Evolutionary conservation across 2,329 filamentous ascomycete genomes (phyloP).

Genomic region (Alternaria arborescens): DNA sequence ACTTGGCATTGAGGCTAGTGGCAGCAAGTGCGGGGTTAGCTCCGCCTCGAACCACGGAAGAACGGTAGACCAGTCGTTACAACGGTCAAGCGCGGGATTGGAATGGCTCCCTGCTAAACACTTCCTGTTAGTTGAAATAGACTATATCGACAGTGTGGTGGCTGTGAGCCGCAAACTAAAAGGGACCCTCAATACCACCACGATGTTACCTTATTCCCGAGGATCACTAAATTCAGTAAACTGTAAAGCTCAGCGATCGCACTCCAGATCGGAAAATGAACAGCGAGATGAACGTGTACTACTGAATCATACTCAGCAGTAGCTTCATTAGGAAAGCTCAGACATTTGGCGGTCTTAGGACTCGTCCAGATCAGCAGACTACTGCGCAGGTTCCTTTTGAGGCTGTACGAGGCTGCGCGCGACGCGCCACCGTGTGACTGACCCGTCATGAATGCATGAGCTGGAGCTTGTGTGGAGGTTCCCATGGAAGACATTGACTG

Average conservation of each 20-base stretch:
- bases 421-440: background rate
- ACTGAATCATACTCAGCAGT: conserved; percentile 1
- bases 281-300: conserved; percentile 2
- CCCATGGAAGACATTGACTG: background rate
- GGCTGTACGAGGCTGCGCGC: conserved; percentile 2
- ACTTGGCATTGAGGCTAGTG: conserved; percentile 36
- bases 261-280: background rate
- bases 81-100: background rate
- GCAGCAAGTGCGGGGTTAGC: conserved; percentile 34
- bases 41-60: conserved; percentile 11
- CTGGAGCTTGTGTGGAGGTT: background rate
- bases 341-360: conserved; percentile 2
- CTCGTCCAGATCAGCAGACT: background rate
- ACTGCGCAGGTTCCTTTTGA: background rate
- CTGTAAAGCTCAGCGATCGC: conserved; percentile 2
- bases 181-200: background rate
- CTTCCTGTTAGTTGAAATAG: background rate
- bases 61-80: conserved; percentile 8
- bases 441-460: conserved; percentile 5
- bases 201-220: background rate
- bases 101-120: conserved; percentile 2
- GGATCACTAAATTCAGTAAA: background rate
- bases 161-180: background rate
- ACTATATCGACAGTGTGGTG: background rate
- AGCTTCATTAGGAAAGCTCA: background rate